Evolutionary conservation across 768 basidiomycete genomes (phyloP), one percentile per base, ranked within the genome.

Genomic region (Hygrophorus pudorinus): DNA sequence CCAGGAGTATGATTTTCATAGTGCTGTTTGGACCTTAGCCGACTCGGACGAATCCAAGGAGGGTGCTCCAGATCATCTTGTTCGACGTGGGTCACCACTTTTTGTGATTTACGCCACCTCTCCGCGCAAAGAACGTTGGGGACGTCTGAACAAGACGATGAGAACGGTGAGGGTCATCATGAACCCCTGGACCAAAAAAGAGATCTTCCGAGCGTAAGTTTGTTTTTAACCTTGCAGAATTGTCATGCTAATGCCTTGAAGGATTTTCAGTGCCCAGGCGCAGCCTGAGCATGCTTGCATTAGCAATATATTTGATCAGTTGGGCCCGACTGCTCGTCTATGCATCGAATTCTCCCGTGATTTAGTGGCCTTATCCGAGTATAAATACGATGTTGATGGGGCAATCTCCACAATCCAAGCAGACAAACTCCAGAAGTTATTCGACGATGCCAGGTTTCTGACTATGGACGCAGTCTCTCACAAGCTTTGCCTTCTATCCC

Each of bases 271-370:
- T 39, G 38, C 35, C 28, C 21, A 34, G 10, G 14, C 14, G n/a
- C 40, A 16, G 17, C 13, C 10, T 34, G 35, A 44, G 6, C 17
- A 20, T 36, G 5, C 33, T 34, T 17, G 32, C 8, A 39, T 41
- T 32, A 51, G 51, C 18, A 17, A 38, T 5, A 31, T 48, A 35
- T 53, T 41, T 37, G 46, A 53, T 36, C 40, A 30, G 24, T 32
- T 48, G 42, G 52, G 52, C 10, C 50, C 52, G 3, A 53, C 44
- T n/a, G n/a, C n/a, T n/a, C n/a, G n/a, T n/a, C n/a, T n/a, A n/a
- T n/a, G n/a, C n/a, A n/a, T n/a, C n/a, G n/a, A n/a, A n/a, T n/a
- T n/a, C n/a, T n/a, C n/a, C n/a, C n/a, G n/a, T n/a, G n/a, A n/a
- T n/a, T n/a, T 18, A 46, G 47, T 46, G 38, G 50, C n/a, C 35